Conservation (phyloP, 1,284 basidiomycete genomes). For the Exobasidium cylindrosporum region DNA sequence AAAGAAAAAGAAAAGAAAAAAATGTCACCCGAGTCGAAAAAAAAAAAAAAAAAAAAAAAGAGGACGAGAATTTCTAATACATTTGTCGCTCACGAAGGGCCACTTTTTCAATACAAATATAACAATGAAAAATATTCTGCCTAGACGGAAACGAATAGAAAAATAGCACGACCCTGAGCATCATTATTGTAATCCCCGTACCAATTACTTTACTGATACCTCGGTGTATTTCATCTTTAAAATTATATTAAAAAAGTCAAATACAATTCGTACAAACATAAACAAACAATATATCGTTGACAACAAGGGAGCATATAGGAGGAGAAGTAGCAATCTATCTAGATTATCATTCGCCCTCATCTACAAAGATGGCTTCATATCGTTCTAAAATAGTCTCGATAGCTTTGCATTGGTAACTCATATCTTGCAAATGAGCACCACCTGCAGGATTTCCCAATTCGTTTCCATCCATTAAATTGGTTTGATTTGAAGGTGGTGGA, state of each 20-base stretch:
- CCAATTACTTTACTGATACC: too few species aligned
- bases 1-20: not conserved
- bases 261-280: not conserved
- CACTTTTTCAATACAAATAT: not conserved
- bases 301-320: not conserved
- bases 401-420: slow-evolving; percentile 50
- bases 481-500: slow-evolving; percentile 27
- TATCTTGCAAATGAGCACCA: slow-evolving; percentile 44
- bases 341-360: slow-evolving; percentile 19
- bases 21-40: not conserved
- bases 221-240: too few species aligned
- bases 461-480: not conserved
- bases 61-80: too few species aligned
- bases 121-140: not conserved
- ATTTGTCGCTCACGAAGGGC: too few species aligned
- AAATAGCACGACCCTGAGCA: too few species aligned
- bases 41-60: slow-evolving; percentile 5
- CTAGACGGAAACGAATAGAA: not conserved
- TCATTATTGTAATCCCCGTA: too few species aligned
- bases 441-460: slow-evolving; percentile 3
- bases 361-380: slow-evolving; percentile 52
- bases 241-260: too few species aligned
- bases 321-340: not conserved
- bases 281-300: not conserved
- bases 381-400: slow-evolving; percentile 53